phyloP scores from a whole-genome alignment of 495 filamentous ascomycete species.

The Neurospora cerealis region DNA sequence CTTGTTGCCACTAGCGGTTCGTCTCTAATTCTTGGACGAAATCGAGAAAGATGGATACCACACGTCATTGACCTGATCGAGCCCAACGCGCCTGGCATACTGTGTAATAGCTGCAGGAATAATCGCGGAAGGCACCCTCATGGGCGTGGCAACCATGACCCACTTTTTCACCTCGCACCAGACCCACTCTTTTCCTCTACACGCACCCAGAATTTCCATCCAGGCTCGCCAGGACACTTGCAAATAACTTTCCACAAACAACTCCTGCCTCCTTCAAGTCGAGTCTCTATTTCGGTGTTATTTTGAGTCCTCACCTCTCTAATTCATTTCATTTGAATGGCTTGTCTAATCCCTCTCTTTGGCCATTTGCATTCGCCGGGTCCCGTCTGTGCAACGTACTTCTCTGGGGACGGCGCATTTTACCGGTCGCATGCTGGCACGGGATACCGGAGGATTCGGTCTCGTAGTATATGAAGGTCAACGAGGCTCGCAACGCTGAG shows the following conservation, averaged over 20 bases:
- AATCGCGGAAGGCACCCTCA: not conserved
- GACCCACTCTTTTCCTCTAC: not conserved
- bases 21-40: no score
- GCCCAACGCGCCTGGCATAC: not conserved
- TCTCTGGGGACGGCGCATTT: not conserved
- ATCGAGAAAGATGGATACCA: not conserved
- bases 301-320: no score
- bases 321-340: rapidly evolving
- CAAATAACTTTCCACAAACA: not conserved
- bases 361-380: not conserved
- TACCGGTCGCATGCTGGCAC: not conserved
- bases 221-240: not conserved
- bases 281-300: rapidly evolving
- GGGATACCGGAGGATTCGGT: not conserved
- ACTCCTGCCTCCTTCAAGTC: not conserved
- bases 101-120: not conserved
- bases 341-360: rapidly evolving
- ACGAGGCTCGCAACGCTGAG: not conserved
- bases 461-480: not conserved
- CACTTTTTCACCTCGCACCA: not conserved
- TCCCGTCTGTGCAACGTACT: not conserved
- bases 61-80: not conserved
- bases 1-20: no score
- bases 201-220: not conserved
- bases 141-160: not conserved